Evolutionary conservation across 2,329 filamentous ascomycete species (phyloP).

Genomic region (Verticillium klebahnii): DNA sequence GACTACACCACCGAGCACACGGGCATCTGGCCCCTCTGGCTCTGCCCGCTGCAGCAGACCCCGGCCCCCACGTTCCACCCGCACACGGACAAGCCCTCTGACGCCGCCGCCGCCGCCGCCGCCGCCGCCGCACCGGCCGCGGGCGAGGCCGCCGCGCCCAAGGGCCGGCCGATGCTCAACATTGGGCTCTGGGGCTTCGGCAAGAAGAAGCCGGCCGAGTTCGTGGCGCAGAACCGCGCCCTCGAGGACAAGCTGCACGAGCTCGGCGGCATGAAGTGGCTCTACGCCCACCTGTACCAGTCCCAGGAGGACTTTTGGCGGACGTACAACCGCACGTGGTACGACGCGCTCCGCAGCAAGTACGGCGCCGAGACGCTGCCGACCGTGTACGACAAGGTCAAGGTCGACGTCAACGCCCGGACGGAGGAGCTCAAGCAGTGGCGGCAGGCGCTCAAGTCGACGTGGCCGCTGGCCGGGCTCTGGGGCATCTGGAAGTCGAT

Average conservation of each 20-base stretch:
- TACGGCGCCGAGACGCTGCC: slow-evolving; percentile 60
- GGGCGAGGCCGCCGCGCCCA: slow-evolving; percentile 2
- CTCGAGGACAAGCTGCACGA: slow-evolving; percentile 66
- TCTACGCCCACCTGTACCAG: slow-evolving; percentile 85
- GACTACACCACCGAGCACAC: slow-evolving; percentile 48
- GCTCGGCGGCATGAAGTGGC: slow-evolving; percentile 77
- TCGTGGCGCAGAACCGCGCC: slow-evolving; percentile 64
- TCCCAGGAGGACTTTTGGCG: slow-evolving; percentile 66
- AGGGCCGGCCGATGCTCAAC: slow-evolving; percentile 46
- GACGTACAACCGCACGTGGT: slow-evolving; percentile 55
- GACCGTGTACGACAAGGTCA: slow-evolving; percentile 67
- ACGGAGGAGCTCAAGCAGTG: slow-evolving; percentile 30
- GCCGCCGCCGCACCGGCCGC: not conserved
- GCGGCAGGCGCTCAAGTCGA: slow-evolving; percentile 38
- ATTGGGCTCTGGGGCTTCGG: slow-evolving; percentile 79
- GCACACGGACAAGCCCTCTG: slow-evolving; percentile 31
- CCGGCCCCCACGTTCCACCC: slow-evolving; percentile 52
- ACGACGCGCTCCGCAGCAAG: slow-evolving; percentile 57
- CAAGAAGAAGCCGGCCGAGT: slow-evolving; percentile 49
- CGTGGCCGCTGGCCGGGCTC: slow-evolving; percentile 53
- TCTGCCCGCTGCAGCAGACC: slow-evolving; percentile 49
- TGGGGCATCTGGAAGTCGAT: slow-evolving; percentile 58
- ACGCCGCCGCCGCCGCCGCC: slow-evolving; percentile 4
- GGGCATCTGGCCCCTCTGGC: slow-evolving; percentile 56
- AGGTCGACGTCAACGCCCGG: slow-evolving; percentile 45